These are phyloP conservation scores for Monilinia fructicola DNA, from an alignment of 2,329 filamentous ascomycete species.

Conservation along the genomic window DNA sequence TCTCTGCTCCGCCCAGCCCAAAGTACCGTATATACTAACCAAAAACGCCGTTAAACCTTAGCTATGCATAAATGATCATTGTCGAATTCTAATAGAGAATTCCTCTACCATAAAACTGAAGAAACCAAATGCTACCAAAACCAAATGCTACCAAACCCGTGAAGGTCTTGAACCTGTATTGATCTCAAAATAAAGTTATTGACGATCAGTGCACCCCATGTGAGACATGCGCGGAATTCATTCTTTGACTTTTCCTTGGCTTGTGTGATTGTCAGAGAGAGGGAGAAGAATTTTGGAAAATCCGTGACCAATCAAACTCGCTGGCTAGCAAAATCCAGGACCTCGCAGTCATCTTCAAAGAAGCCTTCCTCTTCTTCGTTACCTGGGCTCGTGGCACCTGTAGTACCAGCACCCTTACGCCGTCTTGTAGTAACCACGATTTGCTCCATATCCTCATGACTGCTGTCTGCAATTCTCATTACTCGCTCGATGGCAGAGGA, in stretches of 20 bases:
- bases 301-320: constrained; percentile 49
- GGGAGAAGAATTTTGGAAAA: neutral
- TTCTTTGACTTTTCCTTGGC: neutral
- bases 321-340: constrained; percentile 81
- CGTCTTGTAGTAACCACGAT: constrained; percentile 80
- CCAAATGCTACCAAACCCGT: neutral
- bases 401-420: constrained; percentile 55
- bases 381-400: constrained; percentile 41
- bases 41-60: constrained; percentile 18
- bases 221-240: neutral
- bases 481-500: constrained; percentile 64
- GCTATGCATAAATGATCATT: constrained; percentile 13
- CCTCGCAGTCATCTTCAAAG: constrained; percentile 90
- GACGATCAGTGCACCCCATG: neutral
- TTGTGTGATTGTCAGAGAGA: neutral
- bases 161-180: neutral
- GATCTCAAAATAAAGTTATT: neutral
- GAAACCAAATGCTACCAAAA: neutral
- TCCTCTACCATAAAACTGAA: neutral
- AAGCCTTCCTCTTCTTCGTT: constrained; percentile 71
- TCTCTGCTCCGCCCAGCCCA: constrained; percentile 2
- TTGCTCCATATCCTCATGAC: constrained; percentile 60
- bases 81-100: neutral
- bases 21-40: constrained; percentile 3
- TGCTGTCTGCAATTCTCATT: constrained; percentile 51